phyloP scores from a whole-genome alignment of 106 monocot genomes.

The Amphibolis antarctica region DNA sequence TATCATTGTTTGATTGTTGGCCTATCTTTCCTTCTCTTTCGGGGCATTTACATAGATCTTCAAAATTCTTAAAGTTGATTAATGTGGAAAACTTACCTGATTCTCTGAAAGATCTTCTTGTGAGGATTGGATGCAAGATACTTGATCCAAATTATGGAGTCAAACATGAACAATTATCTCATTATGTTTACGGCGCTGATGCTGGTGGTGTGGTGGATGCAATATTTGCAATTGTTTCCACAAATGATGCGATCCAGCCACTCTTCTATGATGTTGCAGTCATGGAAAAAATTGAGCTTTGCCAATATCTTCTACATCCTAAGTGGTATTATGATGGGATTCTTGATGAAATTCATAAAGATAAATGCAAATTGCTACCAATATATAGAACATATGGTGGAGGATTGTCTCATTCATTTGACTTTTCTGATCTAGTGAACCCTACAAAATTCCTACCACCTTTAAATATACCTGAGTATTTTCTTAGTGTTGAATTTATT shows the following conservation, averaged over 20 bases:
- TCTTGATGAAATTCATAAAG: constrained; percentile 50
- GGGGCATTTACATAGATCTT: constrained; percentile 59
- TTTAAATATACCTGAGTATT: constrained; percentile 36
- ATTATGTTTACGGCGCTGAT: constrained; percentile 63
- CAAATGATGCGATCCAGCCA: constrained; percentile 22
- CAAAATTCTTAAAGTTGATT: constrained; percentile 56
- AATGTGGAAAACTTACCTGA: constrained; percentile 47
- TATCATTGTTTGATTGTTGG: constrained; percentile 76
- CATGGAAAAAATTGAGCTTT: constrained; percentile 65
- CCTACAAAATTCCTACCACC: constrained; percentile 66
- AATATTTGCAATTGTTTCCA: constrained; percentile 45
- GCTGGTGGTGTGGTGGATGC: constrained; percentile 59
- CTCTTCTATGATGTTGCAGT: constrained; percentile 36
- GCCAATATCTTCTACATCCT: constrained; percentile 68
- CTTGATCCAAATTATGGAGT: constrained; percentile 47
- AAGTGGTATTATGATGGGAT: constrained; percentile 67
- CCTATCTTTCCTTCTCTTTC: constrained; percentile 87
- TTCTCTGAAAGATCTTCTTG: constrained; percentile 38
- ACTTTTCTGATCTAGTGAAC: constrained; percentile 55
- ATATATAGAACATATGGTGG: constrained; percentile 55
- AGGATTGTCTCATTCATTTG: constrained; percentile 12
- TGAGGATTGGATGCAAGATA: constrained; percentile 79
- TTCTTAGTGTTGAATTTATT: constrained; percentile 62
- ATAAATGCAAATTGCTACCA: constrained; percentile 59
- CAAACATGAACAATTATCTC: constrained; percentile 39